These are phyloP conservation scores for Ilex aquifolium DNA, from an alignment of 257 asterid genomes.

Conservation along the genomic window DNA sequence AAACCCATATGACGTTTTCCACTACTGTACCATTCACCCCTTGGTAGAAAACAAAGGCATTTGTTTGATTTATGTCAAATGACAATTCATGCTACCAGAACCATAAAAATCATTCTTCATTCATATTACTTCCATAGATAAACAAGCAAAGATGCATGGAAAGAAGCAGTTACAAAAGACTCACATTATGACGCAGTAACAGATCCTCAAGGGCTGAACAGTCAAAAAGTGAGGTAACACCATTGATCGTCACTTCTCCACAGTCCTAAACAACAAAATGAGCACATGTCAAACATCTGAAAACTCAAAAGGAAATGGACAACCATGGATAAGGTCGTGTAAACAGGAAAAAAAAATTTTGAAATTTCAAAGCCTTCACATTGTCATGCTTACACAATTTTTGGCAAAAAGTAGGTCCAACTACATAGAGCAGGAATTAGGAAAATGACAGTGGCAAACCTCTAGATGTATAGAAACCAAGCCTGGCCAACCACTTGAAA, in stretches of 20 bases:
- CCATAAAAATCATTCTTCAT: background rate
- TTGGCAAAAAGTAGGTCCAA: background rate
- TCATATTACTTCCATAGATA: background rate
- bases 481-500: conserved; percentile 88
- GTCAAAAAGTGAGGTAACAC: conserved; percentile 52
- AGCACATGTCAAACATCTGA: conserved; percentile 3
- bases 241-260: conserved; percentile 63
- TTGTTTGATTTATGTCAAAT: too few species aligned
- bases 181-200: conserved; percentile 61
- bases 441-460: conserved; percentile 40
- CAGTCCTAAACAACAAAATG: conserved; percentile 55
- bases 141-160: background rate
- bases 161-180: conserved; percentile 19
- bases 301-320: too few species aligned
- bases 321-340: too few species aligned
- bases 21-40: too few species aligned
- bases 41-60: too few species aligned
- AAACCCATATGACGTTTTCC: too few species aligned
- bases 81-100: too few species aligned
- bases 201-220: conserved; percentile 90
- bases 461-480: conserved; percentile 67
- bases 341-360: too few species aligned
- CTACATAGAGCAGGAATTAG: too few species aligned
- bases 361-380: background rate
- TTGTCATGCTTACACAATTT: background rate